These are phyloP conservation scores for Talaromyces sp. DNA, from an alignment of 2,329 filamentous ascomycete species.

Conservation along the genomic window DNA sequence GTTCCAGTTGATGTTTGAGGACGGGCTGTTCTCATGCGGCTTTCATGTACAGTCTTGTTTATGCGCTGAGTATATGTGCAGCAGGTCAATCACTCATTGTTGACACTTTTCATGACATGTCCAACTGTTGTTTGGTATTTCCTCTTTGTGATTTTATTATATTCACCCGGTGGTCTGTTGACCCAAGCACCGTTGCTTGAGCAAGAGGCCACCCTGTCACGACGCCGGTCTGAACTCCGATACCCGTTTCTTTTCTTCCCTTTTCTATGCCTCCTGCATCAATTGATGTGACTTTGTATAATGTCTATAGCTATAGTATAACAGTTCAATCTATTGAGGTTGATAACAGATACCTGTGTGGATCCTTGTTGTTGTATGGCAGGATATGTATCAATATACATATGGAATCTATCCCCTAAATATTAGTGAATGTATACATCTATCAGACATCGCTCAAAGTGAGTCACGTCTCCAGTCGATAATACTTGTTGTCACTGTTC, in stretches of 20 bases:
- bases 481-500: too few species aligned
- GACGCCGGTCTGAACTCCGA: not conserved
- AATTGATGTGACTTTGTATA: not conserved
- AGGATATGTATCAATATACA: too few species aligned
- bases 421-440: too few species aligned
- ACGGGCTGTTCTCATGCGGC: not conserved
- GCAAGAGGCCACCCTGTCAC: not conserved
- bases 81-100: not conserved
- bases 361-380: too few species aligned
- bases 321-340: not conserved
- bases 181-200: not conserved
- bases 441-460: too few species aligned
- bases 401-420: too few species aligned
- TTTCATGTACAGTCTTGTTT: not conserved
- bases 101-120: not conserved
- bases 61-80: not conserved
- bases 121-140: not conserved
- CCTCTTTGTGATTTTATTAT: not conserved
- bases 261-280: not conserved
- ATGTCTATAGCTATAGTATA: not conserved
- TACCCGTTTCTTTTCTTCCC: not conserved
- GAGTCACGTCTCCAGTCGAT: too few species aligned
- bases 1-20: conserved; percentile 27
- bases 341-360: too few species aligned
- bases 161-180: not conserved